These are phyloP conservation scores for Pythium phragmitis DNA, from an alignment of 352 stramenopile species.

Conservation along the genomic window DNA sequence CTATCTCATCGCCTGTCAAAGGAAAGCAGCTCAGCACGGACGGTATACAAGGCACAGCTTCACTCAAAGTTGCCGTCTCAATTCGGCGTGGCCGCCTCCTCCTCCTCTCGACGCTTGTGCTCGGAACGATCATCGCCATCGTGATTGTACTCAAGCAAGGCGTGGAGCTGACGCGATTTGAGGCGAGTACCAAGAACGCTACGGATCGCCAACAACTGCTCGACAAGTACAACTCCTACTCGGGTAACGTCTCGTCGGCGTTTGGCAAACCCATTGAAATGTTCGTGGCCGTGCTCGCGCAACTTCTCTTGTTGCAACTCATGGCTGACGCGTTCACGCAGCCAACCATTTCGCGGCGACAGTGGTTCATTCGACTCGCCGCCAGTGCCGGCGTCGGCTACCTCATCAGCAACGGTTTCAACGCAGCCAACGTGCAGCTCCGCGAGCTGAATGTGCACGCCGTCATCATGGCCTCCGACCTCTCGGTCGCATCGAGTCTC, in stretches of 20 bases:
- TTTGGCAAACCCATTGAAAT: neutral
- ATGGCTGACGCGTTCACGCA: neutral
- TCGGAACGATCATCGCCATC: no score
- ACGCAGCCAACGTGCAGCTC: slow-evolving; percentile 13
- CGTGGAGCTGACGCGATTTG: neutral
- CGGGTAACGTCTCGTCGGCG: slow-evolving; percentile 2
- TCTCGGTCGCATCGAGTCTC: neutral
- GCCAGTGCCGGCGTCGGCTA: neutral
- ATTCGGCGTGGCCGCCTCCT: no score
- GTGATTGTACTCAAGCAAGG: no score
- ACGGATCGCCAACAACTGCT: neutral
- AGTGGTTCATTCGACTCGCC: neutral
- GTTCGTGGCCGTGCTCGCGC: neutral
- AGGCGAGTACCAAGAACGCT: neutral
- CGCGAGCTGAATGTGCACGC: neutral
- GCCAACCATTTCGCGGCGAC: neutral
- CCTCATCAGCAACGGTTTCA: slow-evolving; percentile 14
- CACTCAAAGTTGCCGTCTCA: no score
- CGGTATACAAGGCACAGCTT: no score
- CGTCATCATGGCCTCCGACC: neutral
- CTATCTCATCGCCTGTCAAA: no score
- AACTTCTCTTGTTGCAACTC: slow-evolving; percentile 7
- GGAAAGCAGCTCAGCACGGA: no score
- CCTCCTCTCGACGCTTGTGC: no score
- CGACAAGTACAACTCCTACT: slow-evolving; percentile 12